Evolutionary conservation across 352 stramenopile genomes (phyloP), one percentile per base, ranked within the genome.

Genomic region (Pythium graminicola): DNA sequence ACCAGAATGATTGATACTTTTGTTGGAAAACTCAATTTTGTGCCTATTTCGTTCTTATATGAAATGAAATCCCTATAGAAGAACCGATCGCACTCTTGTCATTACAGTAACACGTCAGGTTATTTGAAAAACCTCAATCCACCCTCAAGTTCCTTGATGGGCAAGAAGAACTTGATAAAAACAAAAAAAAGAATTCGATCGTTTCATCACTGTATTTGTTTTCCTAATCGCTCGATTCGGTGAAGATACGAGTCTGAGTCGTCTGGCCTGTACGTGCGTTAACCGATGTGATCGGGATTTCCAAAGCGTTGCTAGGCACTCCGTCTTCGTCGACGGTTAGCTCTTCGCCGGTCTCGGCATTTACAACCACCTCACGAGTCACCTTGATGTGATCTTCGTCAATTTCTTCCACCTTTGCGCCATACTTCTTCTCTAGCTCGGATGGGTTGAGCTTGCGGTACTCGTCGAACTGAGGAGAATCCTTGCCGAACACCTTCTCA

Each of bases 181-280:
- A 43, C 36, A 43, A 43, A 47, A 47, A 28, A 28, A 28, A 47
- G 13, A 28, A 29, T 23, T 47, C 20, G 4, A 7, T 47, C 17
- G 26, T 31, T 16, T 47, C 40, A 31, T 47, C 40, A 17, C 40
- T 47, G 10, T 23, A 23, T 28, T n/a, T n/a, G n/a, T n/a, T n/a
- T n/a, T n/a, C n/a, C n/a, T n/a, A n/a, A n/a, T n/a, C n/a, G n/a
- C n/a, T n/a, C n/a, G n/a, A n/a, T n/a, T n/a, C n/a, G n/a, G 40
- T 47, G 40, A 47, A 47, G 40, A 47, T 47, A 7, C 40, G 40
- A 10, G 40, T 47, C n/a, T 47, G 40, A 4, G 40, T 19, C n/a
- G 40, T 13, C n/a, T 47, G 11, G 6, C 40, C 40, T 5, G 40
- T 28, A 20, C 40, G 40, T 27, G 40, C n/a, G n/a, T 47, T 47